Evolutionary conservation across 2,329 filamentous ascomycete species (phyloP).

Genomic region (Pestalotiopsis sp.): DNA sequence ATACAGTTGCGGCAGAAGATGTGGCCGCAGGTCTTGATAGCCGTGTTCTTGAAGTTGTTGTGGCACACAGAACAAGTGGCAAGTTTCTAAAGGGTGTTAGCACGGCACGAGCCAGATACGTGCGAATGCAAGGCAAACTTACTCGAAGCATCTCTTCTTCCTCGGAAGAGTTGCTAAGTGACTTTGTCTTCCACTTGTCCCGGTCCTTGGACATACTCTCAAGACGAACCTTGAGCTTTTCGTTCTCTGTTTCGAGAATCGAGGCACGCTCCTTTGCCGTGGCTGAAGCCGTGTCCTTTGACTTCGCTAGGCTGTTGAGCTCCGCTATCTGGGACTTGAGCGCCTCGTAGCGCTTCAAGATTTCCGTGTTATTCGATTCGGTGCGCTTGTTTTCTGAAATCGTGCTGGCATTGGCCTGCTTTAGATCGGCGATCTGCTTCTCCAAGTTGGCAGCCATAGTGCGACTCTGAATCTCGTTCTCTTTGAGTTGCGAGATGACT

Average conservation of each 20-base stretch:
- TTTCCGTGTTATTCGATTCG: constrained; percentile 73
- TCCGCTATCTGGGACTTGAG: constrained; percentile 77
- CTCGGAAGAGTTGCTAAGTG: constrained; percentile 76
- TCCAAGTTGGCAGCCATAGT: constrained; percentile 81
- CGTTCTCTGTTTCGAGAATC: constrained; percentile 73
- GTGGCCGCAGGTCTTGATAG: constrained; percentile 91
- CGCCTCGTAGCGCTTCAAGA: constrained; percentile 69
- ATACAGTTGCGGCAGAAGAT: constrained; percentile 92
- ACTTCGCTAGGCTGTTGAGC: constrained; percentile 72
- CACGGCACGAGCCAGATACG: background rate
- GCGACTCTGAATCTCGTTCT: constrained; percentile 78
- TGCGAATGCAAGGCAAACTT: constrained; percentile 50
- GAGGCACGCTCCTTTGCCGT: constrained; percentile 59
- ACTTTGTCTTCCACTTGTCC: constrained; percentile 84
- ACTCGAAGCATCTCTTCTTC: constrained; percentile 87
- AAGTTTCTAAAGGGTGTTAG: constrained; percentile 60
- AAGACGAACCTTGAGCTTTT: constrained; percentile 77
- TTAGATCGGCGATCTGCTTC: constrained; percentile 85
- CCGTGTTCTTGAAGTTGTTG: constrained; percentile 90
- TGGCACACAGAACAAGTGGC: constrained; percentile 92
- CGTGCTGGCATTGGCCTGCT: constrained; percentile 74
- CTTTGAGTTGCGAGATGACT: constrained; percentile 91
- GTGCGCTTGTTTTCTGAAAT: constrained; percentile 74
- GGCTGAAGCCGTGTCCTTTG: constrained; percentile 68
- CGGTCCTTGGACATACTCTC: constrained; percentile 81